Base-by-base conservation (phyloP, 1,284 basidiomycete species). In the Tilletia horrida region DNA sequence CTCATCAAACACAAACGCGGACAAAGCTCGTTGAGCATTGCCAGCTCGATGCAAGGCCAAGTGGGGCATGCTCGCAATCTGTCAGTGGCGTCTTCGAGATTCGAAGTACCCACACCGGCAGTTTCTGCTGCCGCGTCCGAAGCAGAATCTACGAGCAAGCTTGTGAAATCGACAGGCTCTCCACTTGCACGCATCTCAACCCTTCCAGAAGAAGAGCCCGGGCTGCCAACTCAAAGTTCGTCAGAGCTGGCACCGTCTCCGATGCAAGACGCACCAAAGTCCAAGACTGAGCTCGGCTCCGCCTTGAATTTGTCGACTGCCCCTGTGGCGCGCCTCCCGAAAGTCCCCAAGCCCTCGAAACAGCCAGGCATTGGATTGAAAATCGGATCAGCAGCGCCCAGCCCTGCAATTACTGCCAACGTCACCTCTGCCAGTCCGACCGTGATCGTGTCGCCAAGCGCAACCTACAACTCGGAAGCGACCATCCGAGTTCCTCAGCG, bases 1-100 rank as follows among this genome's bases (percentile, higher is more conserved):
- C 70, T 76, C 3, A 62, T 59, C 29, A 59, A 59, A 29, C 55
- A 59, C 27, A 59, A 59, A 6, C 23, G 55, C 11, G 55, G 55
- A 6, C 55, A 59, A 27, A 59, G 55, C 55, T 59, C 55, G 8
- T 29, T 59, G 11, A 59, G 55, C 55, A 29, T 59, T 40, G 55
- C 55, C 18, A 59, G 55, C 29, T 59, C 55, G 8, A 40, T 59
- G 29, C 55, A 59, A 21, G 31, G 55, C 27, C 55, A 59, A 29
- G 14, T 11, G 3, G 31, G 29, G 13, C 55, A 59, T 21, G 55
- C 27, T 40, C 23, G 55, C 25, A 59, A 35, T n/a, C 2, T 29
- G 27, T 59, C 55, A 18, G 31, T 40, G 14, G 55, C 55, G 11
- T 59, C 55, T 14, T 59, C 55, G 16, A 13, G 27, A 16, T 40